These are phyloP conservation scores for Ceraceosorus guamensis DNA, from an alignment of 1,284 basidiomycete genomes.

Conservation along the genomic window DNA sequence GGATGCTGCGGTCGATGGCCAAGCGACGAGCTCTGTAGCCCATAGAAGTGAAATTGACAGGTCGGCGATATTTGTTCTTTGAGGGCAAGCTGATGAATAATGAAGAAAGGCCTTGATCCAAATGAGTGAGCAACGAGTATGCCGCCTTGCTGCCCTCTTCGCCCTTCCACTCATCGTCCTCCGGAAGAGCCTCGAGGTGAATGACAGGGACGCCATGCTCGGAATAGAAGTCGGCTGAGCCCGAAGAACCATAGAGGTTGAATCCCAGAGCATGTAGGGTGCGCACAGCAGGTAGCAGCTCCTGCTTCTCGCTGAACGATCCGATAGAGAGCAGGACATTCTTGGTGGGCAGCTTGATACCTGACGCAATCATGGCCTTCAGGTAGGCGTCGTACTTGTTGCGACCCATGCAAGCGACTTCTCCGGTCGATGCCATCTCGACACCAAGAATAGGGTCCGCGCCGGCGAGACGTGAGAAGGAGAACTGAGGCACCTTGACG, in stretches of 20 bases:
- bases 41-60: slow-evolving; percentile 92
- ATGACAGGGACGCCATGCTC: slow-evolving; percentile 46
- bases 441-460: slow-evolving; percentile 98
- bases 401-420: slow-evolving; percentile 94
- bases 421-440: slow-evolving; percentile 99
- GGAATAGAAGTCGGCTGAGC: slow-evolving; percentile 61
- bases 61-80: slow-evolving; percentile 94
- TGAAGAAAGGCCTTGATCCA: slow-evolving; percentile 45
- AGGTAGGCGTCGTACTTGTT: slow-evolving; percentile 98
- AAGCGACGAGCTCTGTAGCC: slow-evolving; percentile 94
- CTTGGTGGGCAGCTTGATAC: slow-evolving; percentile 87
- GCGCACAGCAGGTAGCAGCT: slow-evolving; percentile 91
- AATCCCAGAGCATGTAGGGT: slow-evolving; percentile 89
- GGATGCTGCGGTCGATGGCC: slow-evolving; percentile 98
- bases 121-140: slow-evolving; percentile 45
- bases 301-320: slow-evolving; percentile 94
- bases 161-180: slow-evolving; percentile 39
- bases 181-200: slow-evolving; percentile 46
- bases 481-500: slow-evolving; percentile 98
- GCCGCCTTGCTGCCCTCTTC: slow-evolving; percentile 41
- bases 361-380: slow-evolving; percentile 92
- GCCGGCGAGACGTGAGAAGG: slow-evolving; percentile 86
- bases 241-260: slow-evolving; percentile 93
- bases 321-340: slow-evolving; percentile 91
- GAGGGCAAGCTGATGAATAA: slow-evolving; percentile 99